A percentile compares a stretch with the other conserved stretches of the same genome.
phyloP scores from a whole-genome alignment of 257 asterid genomes.

The Scutellaria baicalensis region DNA sequence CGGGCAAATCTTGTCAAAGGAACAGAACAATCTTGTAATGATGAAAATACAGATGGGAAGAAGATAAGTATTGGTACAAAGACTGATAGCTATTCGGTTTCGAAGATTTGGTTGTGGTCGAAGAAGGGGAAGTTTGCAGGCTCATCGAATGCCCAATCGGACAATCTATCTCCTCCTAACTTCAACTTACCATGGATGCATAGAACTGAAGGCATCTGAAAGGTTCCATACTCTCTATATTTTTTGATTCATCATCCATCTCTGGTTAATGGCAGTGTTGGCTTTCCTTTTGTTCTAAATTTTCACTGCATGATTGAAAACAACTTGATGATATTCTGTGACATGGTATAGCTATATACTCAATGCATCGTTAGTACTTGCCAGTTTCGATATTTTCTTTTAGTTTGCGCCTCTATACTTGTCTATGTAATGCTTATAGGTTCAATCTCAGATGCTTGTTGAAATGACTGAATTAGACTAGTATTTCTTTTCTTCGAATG shows the following conservation, averaged over 20 bases:
- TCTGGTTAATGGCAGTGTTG: slow-evolving; percentile 1
- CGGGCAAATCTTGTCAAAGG: slow-evolving; percentile 18
- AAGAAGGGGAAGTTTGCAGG: slow-evolving; percentile 67
- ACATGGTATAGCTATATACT: slow-evolving; percentile 23
- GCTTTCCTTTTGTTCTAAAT: slow-evolving; percentile 15
- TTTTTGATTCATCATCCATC: slow-evolving; percentile 20
- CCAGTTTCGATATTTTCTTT: neutral
- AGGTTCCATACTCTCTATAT: slow-evolving; percentile 7
- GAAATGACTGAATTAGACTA: slow-evolving; percentile 11
- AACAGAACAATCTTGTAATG: slow-evolving; percentile 26
- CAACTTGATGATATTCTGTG: slow-evolving; percentile 11
- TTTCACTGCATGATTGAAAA: slow-evolving; percentile 13
- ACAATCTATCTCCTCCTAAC: slow-evolving; percentile 27
- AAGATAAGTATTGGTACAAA: slow-evolving; percentile 72
- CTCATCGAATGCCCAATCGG: slow-evolving; percentile 34
- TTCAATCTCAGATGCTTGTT: neutral
- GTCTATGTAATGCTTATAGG: neutral
- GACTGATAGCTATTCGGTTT: slow-evolving; percentile 88
- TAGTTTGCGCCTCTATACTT: neutral
- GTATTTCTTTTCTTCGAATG: neutral
- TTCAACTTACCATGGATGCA: slow-evolving; percentile 40
- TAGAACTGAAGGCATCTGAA: slow-evolving; percentile 29
- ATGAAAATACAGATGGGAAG: slow-evolving; percentile 50
- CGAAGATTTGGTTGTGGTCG: slow-evolving; percentile 98
- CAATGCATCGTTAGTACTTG: slow-evolving; percentile 1